Percentiles rank a stretch among this genome's conserved stretches.
Conservation (phyloP, 129 eudicot genomes). For the Rutidosis leptorrhynchoides region DNA sequence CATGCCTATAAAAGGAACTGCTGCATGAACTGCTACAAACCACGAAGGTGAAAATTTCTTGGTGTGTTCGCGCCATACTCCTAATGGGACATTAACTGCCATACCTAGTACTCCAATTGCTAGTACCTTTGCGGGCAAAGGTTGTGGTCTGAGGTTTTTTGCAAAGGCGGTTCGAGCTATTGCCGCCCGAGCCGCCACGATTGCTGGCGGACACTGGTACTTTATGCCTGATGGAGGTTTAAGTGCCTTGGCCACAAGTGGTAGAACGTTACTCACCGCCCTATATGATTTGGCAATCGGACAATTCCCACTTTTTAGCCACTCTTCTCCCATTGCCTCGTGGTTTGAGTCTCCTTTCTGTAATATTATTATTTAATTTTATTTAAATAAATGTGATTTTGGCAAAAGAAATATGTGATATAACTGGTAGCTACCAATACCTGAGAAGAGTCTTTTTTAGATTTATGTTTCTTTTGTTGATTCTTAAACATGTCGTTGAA, state of each 20-base stretch:
- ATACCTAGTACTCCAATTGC: slow-evolving; percentile 83
- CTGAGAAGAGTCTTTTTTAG: slow-evolving; percentile 59
- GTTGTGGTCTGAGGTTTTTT: slow-evolving; percentile 81
- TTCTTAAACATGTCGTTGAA: slow-evolving; percentile 68
- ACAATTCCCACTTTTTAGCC: too few species aligned
- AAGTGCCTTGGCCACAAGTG: slow-evolving; percentile 83
- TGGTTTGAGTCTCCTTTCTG: slow-evolving; percentile 72
- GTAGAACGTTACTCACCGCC: slow-evolving; percentile 66
- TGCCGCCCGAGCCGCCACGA: too few species aligned
- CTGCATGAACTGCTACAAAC: too few species aligned
- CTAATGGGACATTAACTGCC: slow-evolving; percentile 87
- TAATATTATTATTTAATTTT: slow-evolving; percentile 14
- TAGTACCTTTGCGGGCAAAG: slow-evolving; percentile 67
- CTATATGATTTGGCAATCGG: too few species aligned
- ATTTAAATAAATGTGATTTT: not conserved
- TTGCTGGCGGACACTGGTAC: slow-evolving; percentile 65
- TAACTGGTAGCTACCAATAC: slow-evolving; percentile 26
- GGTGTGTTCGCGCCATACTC: slow-evolving; percentile 92
- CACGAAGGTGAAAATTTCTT: slow-evolving; percentile 83
- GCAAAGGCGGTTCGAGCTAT: too few species aligned
- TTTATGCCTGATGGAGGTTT: slow-evolving; percentile 79
- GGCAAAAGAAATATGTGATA: not conserved
- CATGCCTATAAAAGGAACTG: slow-evolving; percentile 92
- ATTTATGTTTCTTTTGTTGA: slow-evolving; percentile 48
- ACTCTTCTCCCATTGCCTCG: slow-evolving; percentile 76